Percentiles rank a stretch among this genome's conserved stretches.
Conservation (phyloP, 2,329 filamentous ascomycete species). For the Aureobasidium sp. region DNA sequence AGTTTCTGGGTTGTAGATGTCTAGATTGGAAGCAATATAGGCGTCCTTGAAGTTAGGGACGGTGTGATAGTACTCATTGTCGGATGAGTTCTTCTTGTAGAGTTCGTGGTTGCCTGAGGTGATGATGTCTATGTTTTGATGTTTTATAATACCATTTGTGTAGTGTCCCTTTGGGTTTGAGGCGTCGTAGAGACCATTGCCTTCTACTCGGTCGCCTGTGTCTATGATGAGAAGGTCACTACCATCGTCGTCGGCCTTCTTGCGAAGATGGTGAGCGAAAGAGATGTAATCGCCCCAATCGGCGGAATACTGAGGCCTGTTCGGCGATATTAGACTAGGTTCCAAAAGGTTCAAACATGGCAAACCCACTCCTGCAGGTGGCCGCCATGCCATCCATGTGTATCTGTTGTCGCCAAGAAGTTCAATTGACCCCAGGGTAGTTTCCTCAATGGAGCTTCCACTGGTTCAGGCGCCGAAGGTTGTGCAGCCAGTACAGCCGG, state of each 20-base stretch:
- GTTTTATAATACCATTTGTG: conserved; percentile 75
- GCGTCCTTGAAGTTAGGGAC: conserved; percentile 72
- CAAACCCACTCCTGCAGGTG: conserved; percentile 74
- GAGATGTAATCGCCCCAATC: conserved; percentile 99
- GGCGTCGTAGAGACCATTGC: conserved; percentile 88
- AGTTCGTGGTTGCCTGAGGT: conserved; percentile 93
- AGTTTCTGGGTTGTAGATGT: conserved; percentile 68
- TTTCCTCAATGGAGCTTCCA: conserved; percentile 72
- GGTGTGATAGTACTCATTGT: conserved; percentile 68
- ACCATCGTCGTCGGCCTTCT: conserved; percentile 67
- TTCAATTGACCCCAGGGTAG: conserved; percentile 91
- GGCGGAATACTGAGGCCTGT: conserved; percentile 77
- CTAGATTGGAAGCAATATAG: conserved; percentile 87
- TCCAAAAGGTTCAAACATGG: background rate
- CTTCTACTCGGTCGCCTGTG: conserved; percentile 87
- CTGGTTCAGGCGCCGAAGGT: conserved; percentile 68
- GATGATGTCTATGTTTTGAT: conserved; percentile 76
- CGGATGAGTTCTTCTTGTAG: conserved; percentile 70
- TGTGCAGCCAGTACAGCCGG: conserved; percentile 45
- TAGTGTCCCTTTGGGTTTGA: conserved; percentile 82
- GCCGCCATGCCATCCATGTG: conserved; percentile 90
- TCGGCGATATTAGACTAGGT: background rate
- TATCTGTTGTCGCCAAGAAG: conserved; percentile 87
- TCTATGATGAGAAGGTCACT: conserved; percentile 88
- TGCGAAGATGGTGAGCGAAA: conserved; percentile 74